Conservation (phyloP, 352 stramenopile genomes). For the Globisporangium cylindrosporum region DNA sequence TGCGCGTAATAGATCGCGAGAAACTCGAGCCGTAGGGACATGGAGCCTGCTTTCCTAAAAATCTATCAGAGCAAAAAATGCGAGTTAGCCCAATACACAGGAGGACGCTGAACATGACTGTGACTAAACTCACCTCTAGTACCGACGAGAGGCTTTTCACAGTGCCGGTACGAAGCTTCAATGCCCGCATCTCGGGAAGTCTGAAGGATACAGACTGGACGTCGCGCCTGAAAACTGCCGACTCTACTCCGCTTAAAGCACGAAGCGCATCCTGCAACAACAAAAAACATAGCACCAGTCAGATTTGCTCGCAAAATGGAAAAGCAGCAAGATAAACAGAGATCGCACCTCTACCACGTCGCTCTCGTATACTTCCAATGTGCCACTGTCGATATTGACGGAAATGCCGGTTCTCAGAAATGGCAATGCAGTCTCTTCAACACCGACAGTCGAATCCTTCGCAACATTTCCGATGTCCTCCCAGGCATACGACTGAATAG, state of each 20-base stretch:
- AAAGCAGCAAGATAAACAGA: background rate
- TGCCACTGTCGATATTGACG: constrained; percentile 1
- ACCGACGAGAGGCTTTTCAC: constrained; percentile 38
- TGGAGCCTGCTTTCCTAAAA: constrained; percentile 52
- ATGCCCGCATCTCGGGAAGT: constrained; percentile 34
- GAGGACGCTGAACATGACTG: background rate
- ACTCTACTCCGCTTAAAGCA: constrained; percentile 63
- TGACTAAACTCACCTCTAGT: constrained; percentile 31
- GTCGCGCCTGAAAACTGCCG: constrained; percentile 48
- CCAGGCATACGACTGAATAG: constrained; percentile 28
- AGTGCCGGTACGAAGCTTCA: constrained; percentile 43
- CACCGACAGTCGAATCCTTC: background rate
- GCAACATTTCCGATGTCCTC: constrained; percentile 38
- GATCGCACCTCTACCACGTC: constrained; percentile 57
- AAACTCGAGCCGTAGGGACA: constrained; percentile 59
- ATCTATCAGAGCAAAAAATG: constrained; percentile 19
- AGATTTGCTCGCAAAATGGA: background rate
- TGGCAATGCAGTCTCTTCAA: constrained; percentile 18
- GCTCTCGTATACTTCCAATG: constrained; percentile 48
- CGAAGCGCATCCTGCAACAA: constrained; percentile 48
- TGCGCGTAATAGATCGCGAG: constrained; percentile 63
- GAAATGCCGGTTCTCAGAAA: constrained; percentile 15
- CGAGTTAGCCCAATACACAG: background rate
- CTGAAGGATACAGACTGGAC: constrained; percentile 35
- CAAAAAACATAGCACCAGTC: background rate